These are phyloP conservation scores for Pyrrhoderma lamaoense DNA, from an alignment of 1,284 basidiomycete species.

Conservation along the genomic window DNA sequence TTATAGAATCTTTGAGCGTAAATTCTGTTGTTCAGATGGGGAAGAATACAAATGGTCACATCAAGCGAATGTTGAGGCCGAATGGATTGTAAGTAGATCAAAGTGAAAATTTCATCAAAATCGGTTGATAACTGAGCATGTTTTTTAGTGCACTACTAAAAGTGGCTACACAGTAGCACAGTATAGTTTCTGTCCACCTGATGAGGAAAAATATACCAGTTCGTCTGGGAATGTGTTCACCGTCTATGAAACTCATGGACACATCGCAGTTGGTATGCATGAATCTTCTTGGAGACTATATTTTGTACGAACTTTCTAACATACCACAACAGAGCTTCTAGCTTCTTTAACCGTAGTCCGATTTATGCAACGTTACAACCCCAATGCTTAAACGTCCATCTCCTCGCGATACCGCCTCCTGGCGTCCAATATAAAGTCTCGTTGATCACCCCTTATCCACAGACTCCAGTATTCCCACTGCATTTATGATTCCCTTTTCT, in stretches of 20 bases:
- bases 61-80: constrained; percentile 43
- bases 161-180: constrained; percentile 51
- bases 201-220: constrained; percentile 43
- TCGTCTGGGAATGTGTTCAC: constrained; percentile 61
- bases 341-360: constrained; percentile 61
- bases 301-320: not conserved
- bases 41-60: constrained; percentile 60
- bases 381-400: not conserved
- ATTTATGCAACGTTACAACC: constrained; percentile 29
- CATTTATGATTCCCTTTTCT: too few species aligned
- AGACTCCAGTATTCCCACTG: too few species aligned
- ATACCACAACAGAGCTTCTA: constrained; percentile 42
- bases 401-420: too few species aligned
- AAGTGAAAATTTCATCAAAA: constrained; percentile 5
- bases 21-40: constrained; percentile 58
- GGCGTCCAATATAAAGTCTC: too few species aligned
- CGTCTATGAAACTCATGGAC: constrained; percentile 49
- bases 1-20: constrained; percentile 52
- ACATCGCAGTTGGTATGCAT: constrained; percentile 48
- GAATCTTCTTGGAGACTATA: constrained; percentile 6
- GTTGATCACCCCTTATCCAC: too few species aligned
- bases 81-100: constrained; percentile 55
- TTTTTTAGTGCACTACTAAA: constrained; percentile 46
- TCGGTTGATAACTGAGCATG: not conserved
- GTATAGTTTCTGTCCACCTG: constrained; percentile 47